Evolutionary conservation across 805 yeast genomes (phyloP).

Genomic region (Metschnikowia vanudenii): DNA sequence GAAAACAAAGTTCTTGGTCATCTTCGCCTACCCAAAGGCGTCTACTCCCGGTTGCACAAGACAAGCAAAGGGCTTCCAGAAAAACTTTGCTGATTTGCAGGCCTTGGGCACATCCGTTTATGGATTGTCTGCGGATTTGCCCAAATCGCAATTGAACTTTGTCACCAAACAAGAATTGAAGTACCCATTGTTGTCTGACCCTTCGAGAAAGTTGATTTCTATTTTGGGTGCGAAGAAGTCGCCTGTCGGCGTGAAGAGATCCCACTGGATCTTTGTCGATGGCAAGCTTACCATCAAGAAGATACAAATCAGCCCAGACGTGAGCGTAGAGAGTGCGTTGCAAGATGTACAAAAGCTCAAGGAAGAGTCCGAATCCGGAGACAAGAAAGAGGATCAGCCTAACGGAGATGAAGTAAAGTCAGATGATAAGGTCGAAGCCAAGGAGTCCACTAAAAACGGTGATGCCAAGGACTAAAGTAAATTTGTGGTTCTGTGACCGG

Average conservation of each 20-base stretch:
- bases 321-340: constrained; percentile 58
- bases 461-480: neutral
- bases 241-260: constrained; percentile 75
- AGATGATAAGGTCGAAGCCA: neutral
- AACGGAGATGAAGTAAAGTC: neutral
- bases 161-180: constrained; percentile 70
- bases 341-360: constrained; percentile 50
- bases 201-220: constrained; percentile 64
- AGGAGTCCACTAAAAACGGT: constrained; percentile 1
- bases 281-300: constrained; percentile 61
- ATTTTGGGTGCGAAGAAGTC: constrained; percentile 79
- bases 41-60: constrained; percentile 96
- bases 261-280: constrained; percentile 88
- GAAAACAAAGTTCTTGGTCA: constrained; percentile 35
- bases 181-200: constrained; percentile 76
- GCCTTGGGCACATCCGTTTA: constrained; percentile 55
- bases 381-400: constrained; percentile 14
- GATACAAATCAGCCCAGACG: constrained; percentile 51
- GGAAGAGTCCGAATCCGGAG: constrained; percentile 11
- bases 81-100: constrained; percentile 53
- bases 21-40: constrained; percentile 82
- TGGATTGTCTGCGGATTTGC: constrained; percentile 84
- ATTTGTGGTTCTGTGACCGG: too few relatives aligned
- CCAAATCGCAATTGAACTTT: constrained; percentile 74
- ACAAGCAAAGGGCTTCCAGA: constrained; percentile 88